A percentile compares a stretch with the other conserved stretches of the same genome.
Evolutionary conservation across 768 basidiomycete genomes (phyloP).

Genomic region (Boletus barrowsii): DNA sequence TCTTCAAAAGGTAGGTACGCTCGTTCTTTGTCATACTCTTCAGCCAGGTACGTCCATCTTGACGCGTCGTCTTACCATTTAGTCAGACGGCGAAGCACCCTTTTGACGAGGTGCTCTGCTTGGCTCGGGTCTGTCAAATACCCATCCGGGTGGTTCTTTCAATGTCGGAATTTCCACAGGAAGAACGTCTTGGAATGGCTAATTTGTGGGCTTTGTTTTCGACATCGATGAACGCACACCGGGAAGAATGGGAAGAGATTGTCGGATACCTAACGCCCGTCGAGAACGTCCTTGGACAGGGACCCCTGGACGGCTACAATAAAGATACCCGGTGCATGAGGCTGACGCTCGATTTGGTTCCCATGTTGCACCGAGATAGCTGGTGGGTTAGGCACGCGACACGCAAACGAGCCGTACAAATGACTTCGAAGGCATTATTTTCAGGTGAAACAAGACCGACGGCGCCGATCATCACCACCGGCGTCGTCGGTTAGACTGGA

Average conservation of each 20-base stretch:
- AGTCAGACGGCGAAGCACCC: conserved; percentile 38
- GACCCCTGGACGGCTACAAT: conserved; percentile 41
- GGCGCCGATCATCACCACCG: too few relatives aligned
- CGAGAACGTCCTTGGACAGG: conserved; percentile 39
- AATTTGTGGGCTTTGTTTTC: conserved; percentile 64
- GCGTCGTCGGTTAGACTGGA: conserved; percentile 45
- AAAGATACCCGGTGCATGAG: conserved; percentile 44
- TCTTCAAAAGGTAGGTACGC: conserved; percentile 44
- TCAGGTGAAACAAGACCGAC: conserved; percentile 35
- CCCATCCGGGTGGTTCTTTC: conserved; percentile 55
- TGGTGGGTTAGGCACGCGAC: conserved; percentile 35
- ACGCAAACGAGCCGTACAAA: neutral
- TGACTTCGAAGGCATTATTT: neutral
- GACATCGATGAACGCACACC: conserved; percentile 28
- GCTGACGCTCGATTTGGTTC: conserved; percentile 56
- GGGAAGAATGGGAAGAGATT: conserved; percentile 46
- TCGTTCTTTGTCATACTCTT: neutral
- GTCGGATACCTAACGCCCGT: conserved; percentile 42
- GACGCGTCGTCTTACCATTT: neutral
- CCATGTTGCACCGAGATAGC: conserved; percentile 56
- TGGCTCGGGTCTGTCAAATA: conserved; percentile 22
- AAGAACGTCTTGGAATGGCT: conserved; percentile 59
- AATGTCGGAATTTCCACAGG: conserved; percentile 32
- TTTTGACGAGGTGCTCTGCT: conserved; percentile 48
- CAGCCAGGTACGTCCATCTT: neutral